Conservation (phyloP, 331 rosid species). For the Pyrus hybrid region DNA sequence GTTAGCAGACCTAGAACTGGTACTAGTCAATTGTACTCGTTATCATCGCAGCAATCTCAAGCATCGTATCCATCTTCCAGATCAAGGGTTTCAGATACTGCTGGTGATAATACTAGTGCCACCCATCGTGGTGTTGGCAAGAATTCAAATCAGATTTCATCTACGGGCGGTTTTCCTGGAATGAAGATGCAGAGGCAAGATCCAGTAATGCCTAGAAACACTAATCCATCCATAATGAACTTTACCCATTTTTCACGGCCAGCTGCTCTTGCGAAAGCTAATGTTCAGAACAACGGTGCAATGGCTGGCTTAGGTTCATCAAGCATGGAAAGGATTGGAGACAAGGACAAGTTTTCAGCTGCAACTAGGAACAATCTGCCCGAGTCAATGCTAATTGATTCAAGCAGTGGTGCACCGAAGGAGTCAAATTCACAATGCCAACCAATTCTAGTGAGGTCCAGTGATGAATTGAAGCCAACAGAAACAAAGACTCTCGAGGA, state of each 20-base stretch:
- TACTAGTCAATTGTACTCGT: slow-evolving; percentile 30
- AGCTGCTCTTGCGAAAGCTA: slow-evolving; percentile 50
- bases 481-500: slow-evolving; percentile 36
- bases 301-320: slow-evolving; percentile 18
- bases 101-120: slow-evolving; percentile 35
- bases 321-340: slow-evolving; percentile 24
- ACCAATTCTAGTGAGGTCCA: slow-evolving; percentile 32
- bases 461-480: slow-evolving; percentile 33
- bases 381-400: slow-evolving; percentile 27
- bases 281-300: slow-evolving; percentile 37
- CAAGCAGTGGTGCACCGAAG: slow-evolving; percentile 21
- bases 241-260: slow-evolving; percentile 84
- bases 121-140: slow-evolving; percentile 17
- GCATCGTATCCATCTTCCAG: slow-evolving; percentile 41
- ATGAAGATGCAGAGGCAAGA: slow-evolving; percentile 33
- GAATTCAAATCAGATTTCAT: slow-evolving; percentile 35
- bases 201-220: slow-evolving; percentile 28
- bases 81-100: slow-evolving; percentile 32
- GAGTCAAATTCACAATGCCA: slow-evolving; percentile 25
- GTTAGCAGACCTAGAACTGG: slow-evolving; percentile 33
- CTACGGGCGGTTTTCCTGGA: slow-evolving; percentile 35
- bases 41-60: slow-evolving; percentile 47
- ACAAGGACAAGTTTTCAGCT: slow-evolving; percentile 32
- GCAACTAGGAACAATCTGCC: slow-evolving; percentile 25
- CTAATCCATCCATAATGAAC: slow-evolving; percentile 42